phyloP scores from a whole-genome alignment of 2,329 filamentous ascomycete species.

The Phoma sp. region DNA sequence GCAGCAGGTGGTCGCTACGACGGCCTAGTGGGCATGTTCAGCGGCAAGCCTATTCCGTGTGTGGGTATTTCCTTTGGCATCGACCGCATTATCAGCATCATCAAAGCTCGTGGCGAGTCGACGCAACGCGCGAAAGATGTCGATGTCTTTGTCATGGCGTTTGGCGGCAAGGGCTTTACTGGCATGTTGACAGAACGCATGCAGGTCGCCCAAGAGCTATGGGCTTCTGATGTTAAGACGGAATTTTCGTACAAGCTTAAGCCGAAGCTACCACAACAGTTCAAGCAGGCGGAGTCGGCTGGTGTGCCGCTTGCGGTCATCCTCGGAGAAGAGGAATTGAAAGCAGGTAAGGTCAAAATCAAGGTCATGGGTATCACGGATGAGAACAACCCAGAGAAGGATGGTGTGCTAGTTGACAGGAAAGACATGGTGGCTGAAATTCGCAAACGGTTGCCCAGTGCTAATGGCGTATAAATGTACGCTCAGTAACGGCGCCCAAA shows the following conservation, averaged over 20 bases:
- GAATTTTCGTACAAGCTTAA: constrained; percentile 92
- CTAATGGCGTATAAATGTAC: constrained; percentile 9
- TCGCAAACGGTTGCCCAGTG: constrained; percentile 56
- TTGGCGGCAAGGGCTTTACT: constrained; percentile 84
- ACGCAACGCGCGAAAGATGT: constrained; percentile 74
- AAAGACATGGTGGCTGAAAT: constrained; percentile 70
- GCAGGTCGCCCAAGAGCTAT: constrained; percentile 76
- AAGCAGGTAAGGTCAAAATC: constrained; percentile 82
- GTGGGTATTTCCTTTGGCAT: constrained; percentile 93
- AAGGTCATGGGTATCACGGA: constrained; percentile 79
- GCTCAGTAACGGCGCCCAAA: neutral
- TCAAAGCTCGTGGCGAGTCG: constrained; percentile 75
- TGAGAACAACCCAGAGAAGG: constrained; percentile 88
- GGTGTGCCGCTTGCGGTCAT: constrained; percentile 88
- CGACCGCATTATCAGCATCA: constrained; percentile 93
- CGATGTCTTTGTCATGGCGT: constrained; percentile 94
- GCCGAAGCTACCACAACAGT: constrained; percentile 86
- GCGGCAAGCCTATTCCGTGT: constrained; percentile 87
- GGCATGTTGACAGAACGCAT: constrained; percentile 86
- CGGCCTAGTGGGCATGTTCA: constrained; percentile 93
- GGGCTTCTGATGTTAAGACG: constrained; percentile 89
- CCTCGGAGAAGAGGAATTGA: constrained; percentile 88
- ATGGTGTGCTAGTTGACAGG: constrained; percentile 77
- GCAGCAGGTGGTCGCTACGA: constrained; percentile 93
- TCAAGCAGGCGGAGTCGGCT: constrained; percentile 84